Evolutionary conservation across 306 rosid genomes (phyloP), one percentile per base, ranked within the genome.

Genomic region (Trifolium fragiferum): DNA sequence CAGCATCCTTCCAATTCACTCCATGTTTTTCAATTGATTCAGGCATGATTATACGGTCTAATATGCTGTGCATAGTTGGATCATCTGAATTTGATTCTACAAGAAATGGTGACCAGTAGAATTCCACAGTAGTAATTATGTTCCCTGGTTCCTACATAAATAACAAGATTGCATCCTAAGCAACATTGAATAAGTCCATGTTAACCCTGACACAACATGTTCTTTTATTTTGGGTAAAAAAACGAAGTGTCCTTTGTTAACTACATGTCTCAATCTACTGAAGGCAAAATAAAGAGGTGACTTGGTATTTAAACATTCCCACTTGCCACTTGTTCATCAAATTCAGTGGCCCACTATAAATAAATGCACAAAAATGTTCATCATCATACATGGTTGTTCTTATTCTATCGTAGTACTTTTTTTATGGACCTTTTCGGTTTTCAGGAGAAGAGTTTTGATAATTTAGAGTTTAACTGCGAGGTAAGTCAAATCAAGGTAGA

Each of bases 21-120:
- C 99, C 99, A 78, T 95, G 99, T 74, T 92, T 95, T 49, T 90
- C 73, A 12, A 95, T 95, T 2, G 99, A 90, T 61, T 95, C 94
- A 2, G 99, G 99, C 96, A 89, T 92, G 76, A 95, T 95, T 46
- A 95, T 90, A 4, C 99, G 98, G 69, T 95, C 89, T 65, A 86
- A 84, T 70, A 95, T 92, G 86, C 99, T 95, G 74, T 95, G 99
- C 99, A 95, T 95, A 0, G 66, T 74, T 51, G 99, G 99, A 82
- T 95, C 97, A 78, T 95, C 99, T n/a, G 99, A 95, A 81, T 95
- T 95, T 55, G 99, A 95, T 78, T 95, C 99, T 33, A 95, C 99
- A 16, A 95, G 78, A 46, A 95, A 95, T 35, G 99, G 99, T 30
- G 99, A 93, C 99, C 99, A 95, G 13, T 95, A 95, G 72, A 95